Evolutionary conservation across 306 rosid genomes (phyloP).

Genomic region (Ormosia emarginata): DNA sequence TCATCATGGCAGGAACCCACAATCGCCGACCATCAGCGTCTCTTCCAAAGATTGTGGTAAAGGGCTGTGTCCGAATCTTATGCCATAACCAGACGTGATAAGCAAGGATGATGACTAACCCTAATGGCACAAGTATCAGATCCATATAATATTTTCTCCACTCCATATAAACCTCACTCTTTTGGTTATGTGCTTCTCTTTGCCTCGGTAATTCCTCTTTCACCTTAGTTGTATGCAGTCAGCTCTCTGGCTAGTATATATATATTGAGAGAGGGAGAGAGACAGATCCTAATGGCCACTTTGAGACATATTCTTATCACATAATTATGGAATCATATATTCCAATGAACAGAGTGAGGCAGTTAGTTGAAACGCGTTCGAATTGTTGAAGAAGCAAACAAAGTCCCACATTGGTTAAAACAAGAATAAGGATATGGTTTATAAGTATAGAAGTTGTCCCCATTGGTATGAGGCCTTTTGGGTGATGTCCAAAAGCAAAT

Average conservation of each 20-base stretch:
- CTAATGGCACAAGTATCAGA: conserved; percentile 47
- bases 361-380: too few relatives aligned
- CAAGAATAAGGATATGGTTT: too few relatives aligned
- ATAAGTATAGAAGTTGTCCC: too few relatives aligned
- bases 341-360: too few relatives aligned
- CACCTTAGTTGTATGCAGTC: background rate
- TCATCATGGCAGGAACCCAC: conserved; percentile 51
- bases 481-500: too few relatives aligned
- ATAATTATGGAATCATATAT: background rate
- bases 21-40: conserved; percentile 49
- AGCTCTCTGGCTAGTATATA: background rate
- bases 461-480: too few relatives aligned
- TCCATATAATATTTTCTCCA: conserved; percentile 57
- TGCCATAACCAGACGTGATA: conserved; percentile 60
- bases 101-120: conserved; percentile 32
- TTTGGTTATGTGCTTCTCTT: background rate
- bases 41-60: conserved; percentile 47
- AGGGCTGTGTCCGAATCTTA: conserved; percentile 43
- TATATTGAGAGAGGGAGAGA: too few relatives aligned
- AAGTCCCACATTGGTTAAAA: too few relatives aligned
- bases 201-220: background rate
- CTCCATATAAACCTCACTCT: conserved; percentile 13
- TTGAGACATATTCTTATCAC: background rate
- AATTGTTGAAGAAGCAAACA: too few relatives aligned
- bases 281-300: too few relatives aligned